Base-by-base conservation (phyloP, 2,329 filamentous ascomycete genomes). In the Colletotrichum abscissum region DNA sequence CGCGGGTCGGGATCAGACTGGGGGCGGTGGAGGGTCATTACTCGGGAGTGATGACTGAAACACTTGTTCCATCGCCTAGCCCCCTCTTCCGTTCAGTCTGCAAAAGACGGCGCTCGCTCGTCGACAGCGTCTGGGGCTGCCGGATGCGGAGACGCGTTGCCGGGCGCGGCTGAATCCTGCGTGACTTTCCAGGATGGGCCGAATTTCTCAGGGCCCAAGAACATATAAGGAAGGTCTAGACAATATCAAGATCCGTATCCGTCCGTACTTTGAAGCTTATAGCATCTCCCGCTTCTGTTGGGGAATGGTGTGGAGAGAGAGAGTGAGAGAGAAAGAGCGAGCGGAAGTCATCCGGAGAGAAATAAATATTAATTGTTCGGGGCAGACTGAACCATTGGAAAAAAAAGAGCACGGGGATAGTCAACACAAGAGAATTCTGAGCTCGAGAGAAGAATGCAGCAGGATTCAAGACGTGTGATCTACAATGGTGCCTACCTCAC, bases 41-140 rank as follows among this genome's bases (percentile, higher is more conserved):
- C 67, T 70, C 70, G 70, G 60, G 55, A 55, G 67, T 42, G 22
- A 28, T 70, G 67, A 70, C 60, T 58, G 70, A 73, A 73, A 73
- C 70, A 60, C 28, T 26, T 62, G 70, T 62, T 65, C 64, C 60
- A 65, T 56, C 49, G 70, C 55, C 60, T 62, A 19, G 67, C 22
- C 52, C 28, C 46, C 49, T 52, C 64, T 12, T 28, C 56, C 28
- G 33, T 54, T 24, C 6, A 28, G 42, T n/a, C 35, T 28, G 52
- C 38, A 63, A 63, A 69, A 28, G 24, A 58, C 49, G 22, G 56
- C 42, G 42, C 70, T 70, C 70, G 67, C 55, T 65, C 60, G 42
- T 28, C 12, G 24, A 57, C 49, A 33, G 33, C 46, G 60, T 65
- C 70, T 70, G 60, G 56, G 55, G 60, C 35, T 65, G 67, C 70